phyloP scores from a whole-genome alignment of 495 filamentous ascomycete genomes.

The Tuber borchii region DNA sequence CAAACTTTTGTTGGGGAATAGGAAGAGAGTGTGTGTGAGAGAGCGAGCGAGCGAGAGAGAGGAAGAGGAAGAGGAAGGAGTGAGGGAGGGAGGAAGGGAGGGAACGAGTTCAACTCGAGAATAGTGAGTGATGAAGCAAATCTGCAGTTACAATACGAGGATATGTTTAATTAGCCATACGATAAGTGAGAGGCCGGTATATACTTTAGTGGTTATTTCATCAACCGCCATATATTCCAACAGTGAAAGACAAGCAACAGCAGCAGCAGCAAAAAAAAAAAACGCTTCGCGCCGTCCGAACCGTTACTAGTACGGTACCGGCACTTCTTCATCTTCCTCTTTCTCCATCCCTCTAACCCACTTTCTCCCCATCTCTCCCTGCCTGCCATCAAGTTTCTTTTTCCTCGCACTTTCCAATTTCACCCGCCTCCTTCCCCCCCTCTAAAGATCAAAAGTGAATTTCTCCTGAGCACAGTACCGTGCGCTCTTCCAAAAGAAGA shows the following conservation, averaged over 20 bases:
- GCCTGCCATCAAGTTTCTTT: slow-evolving; percentile 29
- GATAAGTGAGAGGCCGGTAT: not conserved
- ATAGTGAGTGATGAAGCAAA: not conserved
- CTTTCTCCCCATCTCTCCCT: not conserved
- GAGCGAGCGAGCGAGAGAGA: not conserved
- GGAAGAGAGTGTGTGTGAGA: not conserved
- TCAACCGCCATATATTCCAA: not conserved
- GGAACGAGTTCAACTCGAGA: not conserved
- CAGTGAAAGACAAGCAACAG: not conserved
- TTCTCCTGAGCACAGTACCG: not conserved
- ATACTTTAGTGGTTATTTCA: not conserved
- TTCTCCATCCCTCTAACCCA: not conserved
- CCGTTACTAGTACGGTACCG: too few relatives aligned
- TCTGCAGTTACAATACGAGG: not conserved
- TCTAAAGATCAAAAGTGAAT: not conserved
- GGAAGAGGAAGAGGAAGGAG: not conserved
- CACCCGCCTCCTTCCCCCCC: not conserved
- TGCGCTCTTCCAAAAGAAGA: not conserved
- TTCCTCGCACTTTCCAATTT: not conserved
- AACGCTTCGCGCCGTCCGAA: not conserved
- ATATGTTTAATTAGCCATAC: not conserved
- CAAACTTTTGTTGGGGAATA: not conserved
- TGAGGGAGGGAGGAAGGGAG: not conserved
- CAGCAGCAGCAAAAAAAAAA: not conserved
- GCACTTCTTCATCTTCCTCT: too few relatives aligned